A percentile compares a stretch with the other conserved stretches of the same genome.
Evolutionary conservation across 768 basidiomycete species (phyloP).

Genomic region (Trametes elegans): DNA sequence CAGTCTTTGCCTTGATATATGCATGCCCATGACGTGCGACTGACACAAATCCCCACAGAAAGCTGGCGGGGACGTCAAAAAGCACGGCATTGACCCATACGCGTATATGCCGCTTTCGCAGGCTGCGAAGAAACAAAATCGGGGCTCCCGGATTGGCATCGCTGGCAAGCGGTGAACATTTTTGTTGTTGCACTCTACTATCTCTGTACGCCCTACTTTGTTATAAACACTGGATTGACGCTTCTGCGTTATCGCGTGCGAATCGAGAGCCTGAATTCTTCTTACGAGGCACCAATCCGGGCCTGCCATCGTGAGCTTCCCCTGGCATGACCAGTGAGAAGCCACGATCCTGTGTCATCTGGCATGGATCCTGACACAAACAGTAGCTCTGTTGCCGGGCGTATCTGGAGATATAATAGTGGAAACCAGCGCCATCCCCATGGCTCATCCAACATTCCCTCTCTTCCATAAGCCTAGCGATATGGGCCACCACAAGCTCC

Average conservation of each 20-base stretch:
- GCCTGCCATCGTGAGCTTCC: not conserved
- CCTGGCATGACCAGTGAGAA: not conserved
- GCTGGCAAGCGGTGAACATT: slow-evolving; percentile 53
- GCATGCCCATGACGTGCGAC: slow-evolving; percentile 13
- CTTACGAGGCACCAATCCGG: not conserved
- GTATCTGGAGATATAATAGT: no score
- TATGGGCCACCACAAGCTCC: slow-evolving; percentile 20
- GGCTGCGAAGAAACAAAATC: slow-evolving; percentile 66
- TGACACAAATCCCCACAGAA: no score
- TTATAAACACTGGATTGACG: slow-evolving; percentile 11
- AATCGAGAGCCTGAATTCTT: not conserved
- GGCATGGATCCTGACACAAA: not conserved
- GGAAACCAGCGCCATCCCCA: no score
- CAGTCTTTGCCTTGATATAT: slow-evolving; percentile 25
- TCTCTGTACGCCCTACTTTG: slow-evolving; percentile 11
- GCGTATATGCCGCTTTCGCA: slow-evolving; percentile 86
- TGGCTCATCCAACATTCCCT: no score
- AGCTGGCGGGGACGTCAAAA: slow-evolving; percentile 93
- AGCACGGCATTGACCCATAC: slow-evolving; percentile 84
- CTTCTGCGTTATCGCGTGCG: slow-evolving; percentile 10
- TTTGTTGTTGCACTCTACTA: not conserved
- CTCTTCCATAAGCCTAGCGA: not conserved
- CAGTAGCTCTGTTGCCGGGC: no score
- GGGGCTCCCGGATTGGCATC: slow-evolving; percentile 52
- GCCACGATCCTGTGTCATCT: not conserved